These are phyloP conservation scores for Candida broadrunensis DNA, from an alignment of 805 yeast species.

Conservation along the genomic window DNA sequence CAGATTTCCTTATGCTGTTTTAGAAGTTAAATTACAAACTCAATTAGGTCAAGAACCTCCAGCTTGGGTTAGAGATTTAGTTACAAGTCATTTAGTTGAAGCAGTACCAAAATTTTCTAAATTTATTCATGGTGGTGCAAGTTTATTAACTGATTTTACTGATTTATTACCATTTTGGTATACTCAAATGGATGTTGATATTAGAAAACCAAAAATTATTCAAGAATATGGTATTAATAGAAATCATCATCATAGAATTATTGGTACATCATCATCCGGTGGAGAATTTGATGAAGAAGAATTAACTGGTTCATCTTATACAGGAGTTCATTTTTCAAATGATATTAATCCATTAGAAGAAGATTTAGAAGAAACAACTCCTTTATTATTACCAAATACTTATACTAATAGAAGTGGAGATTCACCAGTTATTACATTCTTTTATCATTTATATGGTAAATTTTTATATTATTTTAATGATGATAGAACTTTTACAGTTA, in stretches of 20 bases:
- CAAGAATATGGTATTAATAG: conserved; percentile 65
- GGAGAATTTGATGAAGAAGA: conserved; percentile 72
- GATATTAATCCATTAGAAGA: conserved; percentile 45
- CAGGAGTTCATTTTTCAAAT: conserved; percentile 42
- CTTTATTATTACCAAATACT: conserved; percentile 39
- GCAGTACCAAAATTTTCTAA: conserved; percentile 98
- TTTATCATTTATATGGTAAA: conserved; percentile 28
- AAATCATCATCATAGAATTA: conserved; percentile 12
- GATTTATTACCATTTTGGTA: conserved; percentile 93
- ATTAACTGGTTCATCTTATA: conserved; percentile 28
- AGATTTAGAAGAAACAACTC: conserved; percentile 47
- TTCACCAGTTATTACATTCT: conserved; percentile 31
- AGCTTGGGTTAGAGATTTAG: conserved; percentile 91
- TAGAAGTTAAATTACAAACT: conserved; percentile 96
- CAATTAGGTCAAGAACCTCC: conserved; percentile 99
- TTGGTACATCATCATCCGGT: conserved; percentile 43
- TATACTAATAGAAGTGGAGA: conserved; percentile 23
- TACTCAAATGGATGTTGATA: conserved; percentile 95
- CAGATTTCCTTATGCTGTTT: conserved; percentile 94
- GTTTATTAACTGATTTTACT: conserved; percentile 81
- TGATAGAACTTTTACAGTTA: conserved; percentile 44
- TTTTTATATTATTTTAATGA: conserved; percentile 42
- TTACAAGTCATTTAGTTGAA: conserved; percentile 89
- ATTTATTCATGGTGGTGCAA: conserved; percentile 94
- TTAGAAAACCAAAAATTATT: conserved; percentile 75